A percentile compares a stretch with the other conserved stretches of the same genome.
Conservation (phyloP, 1,284 basidiomycete genomes). For the Gomphus sp. region DNA sequence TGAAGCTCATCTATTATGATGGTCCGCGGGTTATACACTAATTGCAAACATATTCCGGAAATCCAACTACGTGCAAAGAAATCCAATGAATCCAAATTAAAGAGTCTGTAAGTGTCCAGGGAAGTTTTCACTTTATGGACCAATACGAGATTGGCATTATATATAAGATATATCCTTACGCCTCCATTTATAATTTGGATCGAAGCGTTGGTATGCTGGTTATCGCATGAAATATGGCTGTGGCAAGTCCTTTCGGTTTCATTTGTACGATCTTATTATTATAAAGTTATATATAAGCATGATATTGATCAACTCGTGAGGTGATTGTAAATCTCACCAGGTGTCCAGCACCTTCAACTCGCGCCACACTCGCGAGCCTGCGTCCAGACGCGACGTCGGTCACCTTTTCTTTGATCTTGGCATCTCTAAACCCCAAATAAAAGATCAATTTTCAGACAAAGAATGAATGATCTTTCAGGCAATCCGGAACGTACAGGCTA, state of each 20-base stretch:
- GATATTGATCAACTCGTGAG: background rate
- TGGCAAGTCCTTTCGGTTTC: background rate
- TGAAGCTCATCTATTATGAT: too few relatives aligned
- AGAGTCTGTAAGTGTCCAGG: too few relatives aligned
- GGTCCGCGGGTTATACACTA: too few relatives aligned
- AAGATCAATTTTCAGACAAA: background rate
- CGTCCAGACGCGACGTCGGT: conserved; percentile 25
- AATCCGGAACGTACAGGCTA: conserved; percentile 25
- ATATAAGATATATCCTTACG: too few relatives aligned
- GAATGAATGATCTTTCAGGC: background rate
- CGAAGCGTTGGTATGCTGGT: too few relatives aligned
- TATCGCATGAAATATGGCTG: background rate
- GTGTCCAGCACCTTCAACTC: conserved; percentile 22
- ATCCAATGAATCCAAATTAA: too few relatives aligned
- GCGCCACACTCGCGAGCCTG: conserved; percentile 28
- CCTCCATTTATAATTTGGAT: too few relatives aligned
- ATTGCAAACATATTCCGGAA: too few relatives aligned
- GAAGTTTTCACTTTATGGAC: too few relatives aligned
- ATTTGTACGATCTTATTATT: conserved; percentile 7
- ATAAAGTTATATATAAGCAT: background rate
- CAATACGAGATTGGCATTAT: too few relatives aligned
- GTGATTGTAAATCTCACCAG: conserved; percentile 17
- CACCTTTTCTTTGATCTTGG: conserved; percentile 29
- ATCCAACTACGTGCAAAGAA: too few relatives aligned
- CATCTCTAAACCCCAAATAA: background rate